phyloP scores from a whole-genome alignment of 2,329 filamentous ascomycete genomes.

The Hypoxylon sp. region DNA sequence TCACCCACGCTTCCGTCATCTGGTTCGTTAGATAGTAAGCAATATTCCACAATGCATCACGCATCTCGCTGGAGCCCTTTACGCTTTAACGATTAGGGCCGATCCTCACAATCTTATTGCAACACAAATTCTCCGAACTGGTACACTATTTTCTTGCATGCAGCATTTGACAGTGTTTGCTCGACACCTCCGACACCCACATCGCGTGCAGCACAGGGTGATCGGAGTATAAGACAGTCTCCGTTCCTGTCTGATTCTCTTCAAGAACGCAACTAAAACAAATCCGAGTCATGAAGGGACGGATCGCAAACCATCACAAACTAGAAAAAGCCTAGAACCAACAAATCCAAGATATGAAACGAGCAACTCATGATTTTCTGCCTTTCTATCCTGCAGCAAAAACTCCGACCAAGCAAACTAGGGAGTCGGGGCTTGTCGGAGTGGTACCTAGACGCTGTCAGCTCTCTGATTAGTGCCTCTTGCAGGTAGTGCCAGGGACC shows the following conservation, averaged over 20 bases:
- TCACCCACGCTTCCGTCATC: too few species aligned
- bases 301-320: too few species aligned
- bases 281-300: too few species aligned
- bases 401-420: too few species aligned
- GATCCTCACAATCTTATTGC: conserved; percentile 18
- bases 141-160: conserved; percentile 5
- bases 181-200: neutral
- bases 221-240: too few species aligned
- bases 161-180: conserved; percentile 6
- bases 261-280: too few species aligned
- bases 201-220: too few species aligned
- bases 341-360: conserved; percentile 12
- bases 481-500: too few species aligned
- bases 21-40: too few species aligned
- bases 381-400: too few species aligned
- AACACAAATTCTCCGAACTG: conserved; percentile 32
- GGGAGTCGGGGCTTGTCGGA: too few species aligned
- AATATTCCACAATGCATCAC: conserved; percentile 13
- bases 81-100: conserved; percentile 6
- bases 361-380: neutral
- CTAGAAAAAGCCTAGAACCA: conserved; percentile 12
- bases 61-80: conserved; percentile 2
- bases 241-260: too few species aligned
- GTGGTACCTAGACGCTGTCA: conserved; percentile 11
- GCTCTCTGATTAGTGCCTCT: conserved; percentile 4